Evolutionary conservation across 805 yeast species (phyloP).

Genomic region (Sungouiozyma intestinalis): DNA sequence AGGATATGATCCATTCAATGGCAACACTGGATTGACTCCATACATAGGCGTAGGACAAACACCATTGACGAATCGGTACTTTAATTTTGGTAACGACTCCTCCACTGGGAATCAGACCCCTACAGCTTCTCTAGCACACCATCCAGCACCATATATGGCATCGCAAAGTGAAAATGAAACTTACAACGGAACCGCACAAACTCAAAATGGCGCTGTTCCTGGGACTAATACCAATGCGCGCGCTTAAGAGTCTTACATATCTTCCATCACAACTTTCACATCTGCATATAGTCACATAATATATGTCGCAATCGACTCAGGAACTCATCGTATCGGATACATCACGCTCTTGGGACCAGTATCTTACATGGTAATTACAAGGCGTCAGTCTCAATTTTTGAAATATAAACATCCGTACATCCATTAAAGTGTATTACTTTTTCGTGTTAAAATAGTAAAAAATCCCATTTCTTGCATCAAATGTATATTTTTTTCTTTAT

Average conservation of each 20-base stretch:
- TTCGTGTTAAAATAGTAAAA: neutral
- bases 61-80: conserved; percentile 19
- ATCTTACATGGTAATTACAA: too few relatives aligned
- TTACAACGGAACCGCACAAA: neutral
- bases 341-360: too few relatives aligned
- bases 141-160: neutral
- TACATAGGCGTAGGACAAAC: conserved; percentile 23
- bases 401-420: neutral
- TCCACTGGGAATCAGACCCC: neutral
- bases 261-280: neutral
- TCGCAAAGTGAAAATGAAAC: neutral
- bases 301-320: too few relatives aligned
- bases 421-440: neutral
- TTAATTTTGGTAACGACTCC: conserved; percentile 20
- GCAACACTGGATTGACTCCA: conserved; percentile 25
- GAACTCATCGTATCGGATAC: too few relatives aligned
- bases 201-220: neutral
- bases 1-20: conserved; percentile 8
- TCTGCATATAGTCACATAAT: neutral
- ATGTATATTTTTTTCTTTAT: too few relatives aligned
- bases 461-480: neutral
- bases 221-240: neutral
- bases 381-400: too few relatives aligned
- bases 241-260: neutral
- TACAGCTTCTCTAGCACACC: neutral